Base-by-base conservation (phyloP, 2,329 filamentous ascomycete genomes). In the Pezizomycotina sp. region DNA sequence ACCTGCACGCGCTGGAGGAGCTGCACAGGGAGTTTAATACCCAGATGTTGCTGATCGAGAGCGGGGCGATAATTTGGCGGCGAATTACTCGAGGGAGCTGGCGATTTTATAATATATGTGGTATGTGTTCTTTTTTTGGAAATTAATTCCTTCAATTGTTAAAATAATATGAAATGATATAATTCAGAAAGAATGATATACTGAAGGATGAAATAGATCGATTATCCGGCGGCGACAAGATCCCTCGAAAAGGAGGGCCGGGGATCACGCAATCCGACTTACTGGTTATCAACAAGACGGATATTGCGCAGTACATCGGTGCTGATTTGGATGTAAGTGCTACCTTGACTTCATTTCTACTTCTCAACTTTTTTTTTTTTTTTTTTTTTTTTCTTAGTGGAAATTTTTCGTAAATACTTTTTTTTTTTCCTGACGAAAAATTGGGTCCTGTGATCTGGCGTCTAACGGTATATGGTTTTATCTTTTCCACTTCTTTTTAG, bases 101-200 rank as follows among this genome's bases (percentile, higher is more conserved):
- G 89, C 89, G 2, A 98, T 58, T 98, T 79, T 57, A 98, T 98
- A 59, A 77, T 98, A 60, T 98, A 98, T 57, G 89, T 98, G 19
- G 49, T 51, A 36, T 8, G 49, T 31, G 19, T 9, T 7, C 12
- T 7, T 28, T 28, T 28, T 13, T 14, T 12, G n/a, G 15, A 13
- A 28, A 13, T 28, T 12, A 12, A 13, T 7, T 14, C 15, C 18
- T 19, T 8, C 29, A 32, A 23, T 14, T 27, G 24, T 26, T 2
- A 26, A 27, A 28, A 24, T 16, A 3, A 24, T 12, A 4, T 9
- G 14, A 4, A 21, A n/a, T 3, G 32, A n/a, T n/a, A n/a, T n/a
- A n/a, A n/a, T n/a, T n/a, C n/a, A n/a, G n/a, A n/a, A n/a, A n/a
- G n/a, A n/a, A n/a, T n/a, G n/a, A n/a, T n/a, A n/a, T n/a, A n/a